phyloP scores from a whole-genome alignment of 2,329 filamentous ascomycete species.

The Fonsecaea erecta region DNA sequence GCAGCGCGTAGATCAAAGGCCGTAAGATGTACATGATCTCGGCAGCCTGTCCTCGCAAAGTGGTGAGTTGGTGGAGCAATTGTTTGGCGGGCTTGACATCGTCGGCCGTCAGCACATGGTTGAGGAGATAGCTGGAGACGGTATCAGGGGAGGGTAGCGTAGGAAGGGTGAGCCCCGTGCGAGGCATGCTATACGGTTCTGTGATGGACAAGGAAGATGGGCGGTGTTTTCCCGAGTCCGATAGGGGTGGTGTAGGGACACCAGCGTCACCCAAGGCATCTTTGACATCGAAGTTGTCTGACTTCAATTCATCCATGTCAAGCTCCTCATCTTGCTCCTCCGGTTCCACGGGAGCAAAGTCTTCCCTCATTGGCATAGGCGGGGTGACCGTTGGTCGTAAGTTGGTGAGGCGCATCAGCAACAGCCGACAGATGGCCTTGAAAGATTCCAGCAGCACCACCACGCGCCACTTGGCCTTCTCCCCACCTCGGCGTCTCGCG shows the following conservation, averaged over 20 bases:
- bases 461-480: slow-evolving; percentile 81
- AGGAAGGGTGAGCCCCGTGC: slow-evolving; percentile 84
- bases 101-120: slow-evolving; percentile 90
- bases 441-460: slow-evolving; percentile 82
- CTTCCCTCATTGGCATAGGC: slow-evolving; percentile 81
- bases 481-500: slow-evolving; percentile 80
- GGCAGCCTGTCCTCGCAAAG: slow-evolving; percentile 76
- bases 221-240: slow-evolving; percentile 33
- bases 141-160: slow-evolving; percentile 79
- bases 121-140: slow-evolving; percentile 83
- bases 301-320: slow-evolving; percentile 42
- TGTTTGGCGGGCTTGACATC: slow-evolving; percentile 92
- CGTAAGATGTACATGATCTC: slow-evolving; percentile 92
- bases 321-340: slow-evolving; percentile 57
- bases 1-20: slow-evolving; percentile 82
- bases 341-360: slow-evolving; percentile 60
- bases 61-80: slow-evolving; percentile 73
- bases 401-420: slow-evolving; percentile 81
- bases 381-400: slow-evolving; percentile 82
- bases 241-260: slow-evolving; percentile 36
- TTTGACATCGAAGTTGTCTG: slow-evolving; percentile 33
- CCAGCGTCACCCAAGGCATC: slow-evolving; percentile 33
- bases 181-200: slow-evolving; percentile 86
- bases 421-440: slow-evolving; percentile 81
- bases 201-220: slow-evolving; percentile 47